These are phyloP conservation scores for Acanthamoeba triangularis DNA, from an alignment of 208 protist species.

Conservation along the genomic window DNA sequence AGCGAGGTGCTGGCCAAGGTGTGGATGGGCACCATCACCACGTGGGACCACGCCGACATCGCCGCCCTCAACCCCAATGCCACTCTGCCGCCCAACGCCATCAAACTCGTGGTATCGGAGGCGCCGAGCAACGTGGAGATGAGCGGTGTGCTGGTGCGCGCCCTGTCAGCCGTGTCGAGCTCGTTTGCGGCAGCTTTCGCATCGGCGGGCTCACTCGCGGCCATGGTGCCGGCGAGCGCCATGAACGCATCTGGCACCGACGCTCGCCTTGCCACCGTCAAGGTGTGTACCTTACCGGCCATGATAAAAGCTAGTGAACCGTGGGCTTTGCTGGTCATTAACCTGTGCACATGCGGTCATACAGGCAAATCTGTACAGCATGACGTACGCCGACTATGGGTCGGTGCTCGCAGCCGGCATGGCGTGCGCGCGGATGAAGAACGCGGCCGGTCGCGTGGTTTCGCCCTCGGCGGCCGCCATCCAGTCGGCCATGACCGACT, in stretches of 20 bases:
- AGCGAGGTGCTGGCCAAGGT: not conserved
- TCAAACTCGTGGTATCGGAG: not conserved
- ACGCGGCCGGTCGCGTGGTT: not conserved
- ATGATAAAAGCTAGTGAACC: too few species aligned
- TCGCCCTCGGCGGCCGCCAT: not conserved
- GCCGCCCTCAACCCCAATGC: not conserved
- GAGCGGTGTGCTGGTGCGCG: not conserved
- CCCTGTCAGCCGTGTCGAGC: not conserved
- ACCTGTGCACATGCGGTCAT: not conserved
- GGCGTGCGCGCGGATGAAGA: not conserved
- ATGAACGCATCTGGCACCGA: not conserved
- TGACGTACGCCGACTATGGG: not conserved
- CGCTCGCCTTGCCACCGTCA: not conserved
- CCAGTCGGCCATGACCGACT: slow-evolving; percentile 49
- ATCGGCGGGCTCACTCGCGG: not conserved
- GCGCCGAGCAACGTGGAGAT: slow-evolving; percentile 2
- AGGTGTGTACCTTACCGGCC: not conserved
- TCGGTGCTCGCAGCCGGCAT: not conserved
- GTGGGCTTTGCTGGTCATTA: not conserved
- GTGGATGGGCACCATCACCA: slow-evolving; percentile 44
- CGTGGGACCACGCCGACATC: slow-evolving; percentile 14
- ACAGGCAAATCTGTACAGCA: not conserved
- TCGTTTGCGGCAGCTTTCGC: not conserved
- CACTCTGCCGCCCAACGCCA: not conserved
- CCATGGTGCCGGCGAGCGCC: not conserved